These are phyloP conservation scores for Alternaria sp. DNA, from an alignment of 2,329 filamentous ascomycete species.

Conservation along the genomic window DNA sequence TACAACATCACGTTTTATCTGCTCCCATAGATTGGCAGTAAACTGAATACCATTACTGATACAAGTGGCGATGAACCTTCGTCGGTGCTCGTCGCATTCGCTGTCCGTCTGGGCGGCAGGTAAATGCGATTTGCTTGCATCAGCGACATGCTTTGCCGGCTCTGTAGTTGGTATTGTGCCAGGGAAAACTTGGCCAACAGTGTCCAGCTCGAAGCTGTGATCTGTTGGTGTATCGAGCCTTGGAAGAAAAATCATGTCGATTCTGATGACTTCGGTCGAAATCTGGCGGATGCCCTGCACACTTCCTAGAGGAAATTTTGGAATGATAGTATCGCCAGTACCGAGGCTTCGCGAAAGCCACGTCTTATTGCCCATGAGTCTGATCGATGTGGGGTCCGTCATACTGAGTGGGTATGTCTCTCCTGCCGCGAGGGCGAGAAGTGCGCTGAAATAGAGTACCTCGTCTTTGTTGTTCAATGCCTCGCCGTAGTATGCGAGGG, in stretches of 20 bases:
- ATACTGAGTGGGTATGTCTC: conserved; percentile 19
- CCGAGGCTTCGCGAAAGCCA: conserved; percentile 11
- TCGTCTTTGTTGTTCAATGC: conserved; percentile 6
- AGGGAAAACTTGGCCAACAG: not conserved
- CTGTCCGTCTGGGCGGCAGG: not conserved
- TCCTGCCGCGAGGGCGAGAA: conserved; percentile 20
- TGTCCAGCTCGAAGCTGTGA: not conserved
- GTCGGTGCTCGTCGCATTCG: conserved; percentile 5
- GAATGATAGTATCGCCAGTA: not conserved
- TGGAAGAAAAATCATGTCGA: conserved; percentile 17
- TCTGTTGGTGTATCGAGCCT: not conserved
- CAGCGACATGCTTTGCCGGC: not conserved
- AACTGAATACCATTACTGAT: conserved; percentile 14
- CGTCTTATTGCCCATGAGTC: not conserved
- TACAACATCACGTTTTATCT: conserved; percentile 17
- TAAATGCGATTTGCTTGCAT: not conserved
- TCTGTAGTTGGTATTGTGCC: not conserved
- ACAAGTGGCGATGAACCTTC: conserved; percentile 21
- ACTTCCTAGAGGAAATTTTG: conserved; percentile 4
- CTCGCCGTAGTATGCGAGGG: conserved; percentile 16
- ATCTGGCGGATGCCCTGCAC: conserved; percentile 13
- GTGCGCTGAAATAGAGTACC: conserved; percentile 6
- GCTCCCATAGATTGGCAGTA: conserved; percentile 18
- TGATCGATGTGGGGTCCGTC: not conserved
- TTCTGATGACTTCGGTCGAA: conserved; percentile 11